A percentile compares a stretch with the other conserved stretches of the same genome.
Evolutionary conservation across 495 filamentous ascomycete species (phyloP).

Genomic region (Amphirosellinia nigrospora): DNA sequence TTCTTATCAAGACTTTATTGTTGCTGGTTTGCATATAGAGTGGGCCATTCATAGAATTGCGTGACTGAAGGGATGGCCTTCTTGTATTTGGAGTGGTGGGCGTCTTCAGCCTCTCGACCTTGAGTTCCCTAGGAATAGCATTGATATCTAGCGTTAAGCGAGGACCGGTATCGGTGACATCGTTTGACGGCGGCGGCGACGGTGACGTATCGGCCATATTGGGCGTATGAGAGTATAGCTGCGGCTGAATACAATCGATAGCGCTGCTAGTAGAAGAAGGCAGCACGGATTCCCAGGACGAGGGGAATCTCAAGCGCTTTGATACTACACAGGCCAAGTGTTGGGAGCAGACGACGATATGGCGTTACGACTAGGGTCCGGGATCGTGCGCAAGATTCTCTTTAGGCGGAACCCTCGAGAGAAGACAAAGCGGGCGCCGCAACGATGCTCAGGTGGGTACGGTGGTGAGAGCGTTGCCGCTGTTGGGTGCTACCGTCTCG

Average conservation of each 20-base stretch:
- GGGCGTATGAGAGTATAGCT: neutral
- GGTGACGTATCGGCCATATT: slow-evolving; percentile 24
- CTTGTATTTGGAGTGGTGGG: slow-evolving; percentile 31
- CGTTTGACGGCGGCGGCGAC: slow-evolving; percentile 6
- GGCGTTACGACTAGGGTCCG: slow-evolving; percentile 8
- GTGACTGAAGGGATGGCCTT: slow-evolving; percentile 40
- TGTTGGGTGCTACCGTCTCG: neutral
- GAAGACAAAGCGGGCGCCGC: neutral
- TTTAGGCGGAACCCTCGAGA: neutral
- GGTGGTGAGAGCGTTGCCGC: neutral
- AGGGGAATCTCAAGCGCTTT: neutral
- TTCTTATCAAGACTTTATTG: slow-evolving; percentile 54
- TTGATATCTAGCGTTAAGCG: slow-evolving; percentile 19
- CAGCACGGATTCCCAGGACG: neutral
- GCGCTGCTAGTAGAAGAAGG: slow-evolving; percentile 2
- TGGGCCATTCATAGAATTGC: slow-evolving; percentile 53
- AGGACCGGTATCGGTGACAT: slow-evolving; percentile 19
- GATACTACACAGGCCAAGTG: neutral
- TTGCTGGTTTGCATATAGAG: slow-evolving; percentile 54
- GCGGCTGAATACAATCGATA: neutral
- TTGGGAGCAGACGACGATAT: neutral
- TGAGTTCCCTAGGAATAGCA: slow-evolving; percentile 26
- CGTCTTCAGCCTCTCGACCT: slow-evolving; percentile 35
- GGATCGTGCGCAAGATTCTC: neutral
- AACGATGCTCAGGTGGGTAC: neutral